Conservation (phyloP, 2,329 filamentous ascomycete genomes). For the Thielaviopsis populi region DNA sequence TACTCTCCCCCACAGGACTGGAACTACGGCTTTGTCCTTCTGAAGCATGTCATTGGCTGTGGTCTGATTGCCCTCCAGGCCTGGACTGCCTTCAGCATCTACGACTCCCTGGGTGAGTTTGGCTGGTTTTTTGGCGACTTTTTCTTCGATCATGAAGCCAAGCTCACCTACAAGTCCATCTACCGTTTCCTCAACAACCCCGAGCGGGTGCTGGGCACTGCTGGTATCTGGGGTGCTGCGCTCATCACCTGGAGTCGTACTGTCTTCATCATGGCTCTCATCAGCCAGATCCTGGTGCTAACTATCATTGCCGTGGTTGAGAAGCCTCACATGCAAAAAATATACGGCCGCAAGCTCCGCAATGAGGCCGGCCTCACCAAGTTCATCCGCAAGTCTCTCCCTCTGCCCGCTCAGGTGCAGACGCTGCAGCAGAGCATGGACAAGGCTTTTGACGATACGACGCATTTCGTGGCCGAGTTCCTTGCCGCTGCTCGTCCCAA, state of each 20-base stretch:
- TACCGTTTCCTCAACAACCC: slow-evolving; percentile 98
- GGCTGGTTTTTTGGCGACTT: slow-evolving; percentile 99
- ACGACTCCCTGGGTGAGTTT: slow-evolving; percentile 91
- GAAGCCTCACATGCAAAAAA: slow-evolving; percentile 93
- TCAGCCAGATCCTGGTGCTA: slow-evolving; percentile 73
- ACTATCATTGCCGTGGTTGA: slow-evolving; percentile 87
- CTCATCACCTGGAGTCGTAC: slow-evolving; percentile 81
- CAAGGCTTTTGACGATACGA: slow-evolving; percentile 69
- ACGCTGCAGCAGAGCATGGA: slow-evolving; percentile 78
- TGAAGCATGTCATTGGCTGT: slow-evolving; percentile 74
- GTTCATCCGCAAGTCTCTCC: slow-evolving; percentile 75
- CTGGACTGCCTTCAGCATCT: slow-evolving; percentile 87
- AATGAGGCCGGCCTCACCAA: slow-evolving; percentile 82
- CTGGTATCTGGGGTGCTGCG: slow-evolving; percentile 88
- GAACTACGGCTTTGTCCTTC: slow-evolving; percentile 67
- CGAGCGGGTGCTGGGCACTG: slow-evolving; percentile 81
- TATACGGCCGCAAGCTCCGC: slow-evolving; percentile 74
- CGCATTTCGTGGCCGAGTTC: slow-evolving; percentile 82
- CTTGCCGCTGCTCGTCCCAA: slow-evolving; percentile 74
- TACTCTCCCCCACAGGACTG: slow-evolving; percentile 78
- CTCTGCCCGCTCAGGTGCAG: slow-evolving; percentile 51
- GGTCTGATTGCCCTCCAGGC: slow-evolving; percentile 72
- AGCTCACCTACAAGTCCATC: slow-evolving; percentile 90
- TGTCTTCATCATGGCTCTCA: slow-evolving; percentile 72
- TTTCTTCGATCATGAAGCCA: slow-evolving; percentile 81